phyloP scores from a whole-genome alignment of 2,329 filamentous ascomycete genomes.

The Graphium sp. region DNA sequence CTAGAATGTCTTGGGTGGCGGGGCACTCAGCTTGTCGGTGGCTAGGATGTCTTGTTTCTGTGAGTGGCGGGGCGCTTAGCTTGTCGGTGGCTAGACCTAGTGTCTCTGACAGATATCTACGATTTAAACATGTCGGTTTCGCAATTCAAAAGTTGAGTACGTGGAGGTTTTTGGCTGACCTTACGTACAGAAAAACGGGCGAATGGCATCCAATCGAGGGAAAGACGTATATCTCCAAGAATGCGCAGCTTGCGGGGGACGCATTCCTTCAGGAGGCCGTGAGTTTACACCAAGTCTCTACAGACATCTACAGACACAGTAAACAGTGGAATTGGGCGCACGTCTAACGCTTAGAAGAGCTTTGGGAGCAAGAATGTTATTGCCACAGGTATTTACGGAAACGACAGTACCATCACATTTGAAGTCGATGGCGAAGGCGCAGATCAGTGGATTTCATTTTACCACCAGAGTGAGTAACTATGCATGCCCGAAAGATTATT shows the following conservation, averaged over 20 bases:
- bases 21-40: too few species aligned
- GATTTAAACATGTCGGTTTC: slow-evolving; percentile 28
- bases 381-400: slow-evolving; percentile 31
- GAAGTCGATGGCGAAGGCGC: slow-evolving; percentile 26
- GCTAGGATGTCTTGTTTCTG: too few species aligned
- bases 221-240: slow-evolving; percentile 24
- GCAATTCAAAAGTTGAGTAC: background rate
- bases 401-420: slow-evolving; percentile 32
- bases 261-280: slow-evolving; percentile 32
- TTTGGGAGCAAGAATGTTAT: slow-evolving; percentile 28
- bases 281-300: slow-evolving; percentile 2
- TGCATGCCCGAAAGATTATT: too few species aligned
- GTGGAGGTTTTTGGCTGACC: slow-evolving; percentile 1
- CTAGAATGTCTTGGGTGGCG: too few species aligned
- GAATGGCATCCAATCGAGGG: slow-evolving; percentile 27
- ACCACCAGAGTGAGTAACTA: slow-evolving; percentile 30
- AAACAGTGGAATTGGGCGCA: background rate
- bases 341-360: slow-evolving; percentile 11
- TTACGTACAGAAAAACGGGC: slow-evolving; percentile 19
- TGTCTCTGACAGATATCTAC: too few species aligned
- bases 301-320: background rate
- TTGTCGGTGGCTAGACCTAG: too few species aligned
- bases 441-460: slow-evolving; percentile 36
- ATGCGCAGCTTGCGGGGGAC: slow-evolving; percentile 22
- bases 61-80: too few species aligned